These are phyloP conservation scores for Penicillium sp. DNA, from an alignment of 2,329 filamentous ascomycete species.

Conservation along the genomic window DNA sequence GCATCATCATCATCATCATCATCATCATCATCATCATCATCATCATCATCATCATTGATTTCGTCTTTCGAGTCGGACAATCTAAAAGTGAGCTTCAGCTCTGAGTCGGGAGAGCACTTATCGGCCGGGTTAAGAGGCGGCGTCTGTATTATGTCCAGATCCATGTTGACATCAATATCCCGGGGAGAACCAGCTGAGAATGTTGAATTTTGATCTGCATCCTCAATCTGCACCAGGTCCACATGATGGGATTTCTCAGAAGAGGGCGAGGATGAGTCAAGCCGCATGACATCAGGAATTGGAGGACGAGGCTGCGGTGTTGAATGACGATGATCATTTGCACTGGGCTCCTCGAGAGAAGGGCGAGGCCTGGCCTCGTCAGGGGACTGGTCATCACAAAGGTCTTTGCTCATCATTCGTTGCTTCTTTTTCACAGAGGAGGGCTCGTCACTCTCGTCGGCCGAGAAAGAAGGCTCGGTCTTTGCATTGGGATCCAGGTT, in stretches of 20 bases:
- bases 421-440: not conserved
- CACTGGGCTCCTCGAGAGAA: not conserved
- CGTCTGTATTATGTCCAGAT: not conserved
- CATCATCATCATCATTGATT: no score
- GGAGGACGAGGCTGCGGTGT: not conserved
- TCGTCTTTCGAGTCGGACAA: not conserved
- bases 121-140: slow-evolving; percentile 1
- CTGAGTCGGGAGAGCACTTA: not conserved
- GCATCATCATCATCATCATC: no score
- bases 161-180: not conserved
- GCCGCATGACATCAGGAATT: not conserved
- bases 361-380: not conserved
- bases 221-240: slow-evolving; percentile 6
- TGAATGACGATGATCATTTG: not conserved
- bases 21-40: no score
- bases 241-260: not conserved
- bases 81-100: not conserved
- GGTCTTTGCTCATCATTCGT: not conserved
- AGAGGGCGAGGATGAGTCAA: not conserved
- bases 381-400: not conserved
- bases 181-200: not conserved
- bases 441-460: not conserved
- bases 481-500: not conserved
- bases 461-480: not conserved
- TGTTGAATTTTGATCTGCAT: slow-evolving; percentile 5